These are phyloP conservation scores for Aspergillus bertholletiae DNA, from an alignment of 495 filamentous ascomycete genomes.

Conservation along the genomic window DNA sequence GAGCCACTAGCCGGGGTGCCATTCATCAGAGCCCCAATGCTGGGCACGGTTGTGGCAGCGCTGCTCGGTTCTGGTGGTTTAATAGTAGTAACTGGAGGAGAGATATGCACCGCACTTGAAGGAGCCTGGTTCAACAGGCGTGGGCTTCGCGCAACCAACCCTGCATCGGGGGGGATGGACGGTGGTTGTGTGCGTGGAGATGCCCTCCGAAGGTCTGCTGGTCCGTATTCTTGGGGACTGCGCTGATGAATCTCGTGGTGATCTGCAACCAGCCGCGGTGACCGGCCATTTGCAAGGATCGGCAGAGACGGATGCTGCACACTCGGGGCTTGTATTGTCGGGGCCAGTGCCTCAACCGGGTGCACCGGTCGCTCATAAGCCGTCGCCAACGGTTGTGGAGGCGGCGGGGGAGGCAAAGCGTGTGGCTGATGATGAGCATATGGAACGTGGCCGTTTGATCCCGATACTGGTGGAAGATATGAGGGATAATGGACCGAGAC, in stretches of 20 bases:
- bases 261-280: conserved; percentile 32
- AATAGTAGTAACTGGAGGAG: conserved; percentile 17
- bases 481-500: conserved; percentile 35
- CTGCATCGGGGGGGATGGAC: conserved; percentile 26
- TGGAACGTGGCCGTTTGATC: conserved; percentile 24
- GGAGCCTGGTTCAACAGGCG: conserved; percentile 31
- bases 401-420: conserved; percentile 20
- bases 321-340: conserved; percentile 19
- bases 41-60: conserved; percentile 44
- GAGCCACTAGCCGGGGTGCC: conserved; percentile 40
- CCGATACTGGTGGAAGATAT: conserved; percentile 35
- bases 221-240: conserved; percentile 31
- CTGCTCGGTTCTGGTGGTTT: conserved; percentile 22
- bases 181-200: conserved; percentile 35
- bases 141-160: conserved; percentile 24
- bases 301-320: conserved; percentile 18
- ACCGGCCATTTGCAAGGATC: conserved; percentile 26
- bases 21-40: conserved; percentile 51
- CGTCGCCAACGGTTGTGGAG: conserved; percentile 14
- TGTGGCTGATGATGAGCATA: conserved; percentile 29
- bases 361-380: conserved; percentile 36
- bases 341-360: conserved; percentile 25
- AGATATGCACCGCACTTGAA: conserved; percentile 23
- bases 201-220: conserved; percentile 30
- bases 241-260: conserved; percentile 25